Conservation (phyloP, 1,284 basidiomycete genomes). For the Malassezia slooffiae region DNA sequence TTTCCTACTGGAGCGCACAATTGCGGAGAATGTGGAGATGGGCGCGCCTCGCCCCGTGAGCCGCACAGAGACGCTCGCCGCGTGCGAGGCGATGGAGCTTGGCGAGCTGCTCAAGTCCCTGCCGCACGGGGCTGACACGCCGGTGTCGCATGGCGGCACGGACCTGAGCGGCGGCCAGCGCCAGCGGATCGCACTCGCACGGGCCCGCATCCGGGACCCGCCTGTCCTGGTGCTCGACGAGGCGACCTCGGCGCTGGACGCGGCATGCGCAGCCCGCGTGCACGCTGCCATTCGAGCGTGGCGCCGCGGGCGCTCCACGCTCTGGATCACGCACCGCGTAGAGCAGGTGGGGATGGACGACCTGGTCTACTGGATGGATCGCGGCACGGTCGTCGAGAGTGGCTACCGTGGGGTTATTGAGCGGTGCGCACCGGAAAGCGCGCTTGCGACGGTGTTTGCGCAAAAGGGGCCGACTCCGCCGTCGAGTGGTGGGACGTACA, state of each 20-base stretch:
- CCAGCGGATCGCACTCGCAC: conserved; percentile 80
- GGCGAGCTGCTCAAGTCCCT: conserved; percentile 75
- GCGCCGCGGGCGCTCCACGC: conserved; percentile 73
- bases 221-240: conserved; percentile 88
- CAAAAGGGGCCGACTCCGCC: too few species aligned
- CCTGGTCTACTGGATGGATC: conserved; percentile 82
- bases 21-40: conserved; percentile 81
- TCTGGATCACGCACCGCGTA: conserved; percentile 93
- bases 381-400: conserved; percentile 71
- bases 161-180: conserved; percentile 82
- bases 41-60: conserved; percentile 47
- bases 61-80: conserved; percentile 58
- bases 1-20: conserved; percentile 66
- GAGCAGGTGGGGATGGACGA: conserved; percentile 66
- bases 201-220: conserved; percentile 75
- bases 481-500: too few species aligned
- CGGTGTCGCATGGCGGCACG: conserved; percentile 59
- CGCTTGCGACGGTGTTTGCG: too few species aligned
- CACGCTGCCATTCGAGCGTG: conserved; percentile 76
- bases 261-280: conserved; percentile 72
- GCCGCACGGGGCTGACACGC: conserved; percentile 77
- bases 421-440: background rate
- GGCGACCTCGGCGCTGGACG: conserved; percentile 87
- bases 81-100: conserved; percentile 73
- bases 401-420: conserved; percentile 57